A percentile compares a stretch with the other conserved stretches of the same genome.
Conservation (phyloP, 495 filamentous ascomycete species). For the Pseudevernia furfuracea region DNA sequence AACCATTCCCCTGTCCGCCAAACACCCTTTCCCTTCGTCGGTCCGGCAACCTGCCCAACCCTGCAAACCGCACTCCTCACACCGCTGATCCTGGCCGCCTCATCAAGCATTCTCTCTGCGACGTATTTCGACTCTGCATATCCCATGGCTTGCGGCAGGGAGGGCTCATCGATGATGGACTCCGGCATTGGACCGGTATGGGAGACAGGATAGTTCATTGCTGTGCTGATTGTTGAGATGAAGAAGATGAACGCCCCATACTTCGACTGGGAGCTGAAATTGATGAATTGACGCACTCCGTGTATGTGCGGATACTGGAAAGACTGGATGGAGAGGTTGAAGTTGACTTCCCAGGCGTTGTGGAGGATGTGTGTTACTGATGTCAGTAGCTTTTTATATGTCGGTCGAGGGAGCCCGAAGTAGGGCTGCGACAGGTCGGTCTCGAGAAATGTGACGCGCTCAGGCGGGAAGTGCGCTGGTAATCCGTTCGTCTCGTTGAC, state of each 20-base stretch:
- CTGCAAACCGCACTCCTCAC: background rate
- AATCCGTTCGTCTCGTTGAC: background rate
- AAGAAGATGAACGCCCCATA: slow-evolving; percentile 44
- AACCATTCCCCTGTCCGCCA: slow-evolving; percentile 54
- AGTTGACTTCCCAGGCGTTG: slow-evolving; percentile 43
- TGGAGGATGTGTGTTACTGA: slow-evolving; percentile 34
- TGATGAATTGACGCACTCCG: slow-evolving; percentile 45
- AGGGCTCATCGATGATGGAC: background rate
- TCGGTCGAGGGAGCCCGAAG: slow-evolving; percentile 22
- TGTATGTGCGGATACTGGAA: slow-evolving; percentile 30
- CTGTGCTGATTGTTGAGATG: slow-evolving; percentile 46
- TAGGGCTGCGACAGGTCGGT: slow-evolving; percentile 18
- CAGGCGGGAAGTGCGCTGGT: background rate
- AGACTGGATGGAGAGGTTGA: slow-evolving; percentile 35
- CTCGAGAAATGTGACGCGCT: slow-evolving; percentile 22
- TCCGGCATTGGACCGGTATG: slow-evolving; percentile 6
- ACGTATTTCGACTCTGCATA: slow-evolving; percentile 48
- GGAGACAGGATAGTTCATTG: background rate
- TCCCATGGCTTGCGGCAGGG: background rate
- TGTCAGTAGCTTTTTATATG: slow-evolving; percentile 20
- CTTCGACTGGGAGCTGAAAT: slow-evolving; percentile 38
- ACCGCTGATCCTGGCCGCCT: background rate
- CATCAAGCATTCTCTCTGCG: slow-evolving; percentile 21
- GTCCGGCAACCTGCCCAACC: slow-evolving; percentile 7
- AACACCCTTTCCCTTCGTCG: background rate